Conservation (phyloP, 257 asterid genomes). For the Lithospermum erythrorhizon region DNA sequence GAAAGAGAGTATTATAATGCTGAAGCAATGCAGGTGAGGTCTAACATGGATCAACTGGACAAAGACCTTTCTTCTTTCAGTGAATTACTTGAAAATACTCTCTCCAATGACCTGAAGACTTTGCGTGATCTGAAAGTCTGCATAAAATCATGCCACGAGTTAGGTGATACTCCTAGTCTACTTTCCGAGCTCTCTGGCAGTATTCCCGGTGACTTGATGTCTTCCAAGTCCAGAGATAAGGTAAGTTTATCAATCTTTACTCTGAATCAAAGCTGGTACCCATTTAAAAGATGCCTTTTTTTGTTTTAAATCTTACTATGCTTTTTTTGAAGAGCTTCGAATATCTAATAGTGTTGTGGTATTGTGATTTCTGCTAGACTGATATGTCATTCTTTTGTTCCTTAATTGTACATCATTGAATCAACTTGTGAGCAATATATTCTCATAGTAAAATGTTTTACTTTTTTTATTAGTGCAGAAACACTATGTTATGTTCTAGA, state of each 20-base stretch:
- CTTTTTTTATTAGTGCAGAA: too few species aligned
- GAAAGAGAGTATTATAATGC: slow-evolving; percentile 60
- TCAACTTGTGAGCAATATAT: too few species aligned
- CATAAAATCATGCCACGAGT: slow-evolving; percentile 37
- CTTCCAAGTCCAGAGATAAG: slow-evolving; percentile 40
- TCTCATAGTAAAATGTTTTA: too few species aligned
- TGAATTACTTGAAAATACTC: slow-evolving; percentile 46
- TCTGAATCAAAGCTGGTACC: not conserved
- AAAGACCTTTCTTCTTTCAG: slow-evolving; percentile 44
- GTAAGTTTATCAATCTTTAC: slow-evolving; percentile 19
- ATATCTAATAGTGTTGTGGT: too few species aligned
- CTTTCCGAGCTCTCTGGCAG: slow-evolving; percentile 26
- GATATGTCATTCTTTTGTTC: too few species aligned
- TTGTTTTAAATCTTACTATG: not conserved
- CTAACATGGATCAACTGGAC: slow-evolving; percentile 41
- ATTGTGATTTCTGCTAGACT: too few species aligned
- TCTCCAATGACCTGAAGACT: slow-evolving; percentile 58
- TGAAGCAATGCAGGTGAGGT: slow-evolving; percentile 42
- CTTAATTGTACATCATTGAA: too few species aligned
- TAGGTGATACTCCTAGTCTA: slow-evolving; percentile 20
- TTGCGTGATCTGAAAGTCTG: slow-evolving; percentile 39
- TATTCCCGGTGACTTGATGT: slow-evolving; percentile 18
- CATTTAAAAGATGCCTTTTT: too few species aligned
- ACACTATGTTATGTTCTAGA: too few species aligned
- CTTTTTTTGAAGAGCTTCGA: not conserved